Conservation (phyloP, 208 protist species). For the Strigomonas culicis region DNA sequence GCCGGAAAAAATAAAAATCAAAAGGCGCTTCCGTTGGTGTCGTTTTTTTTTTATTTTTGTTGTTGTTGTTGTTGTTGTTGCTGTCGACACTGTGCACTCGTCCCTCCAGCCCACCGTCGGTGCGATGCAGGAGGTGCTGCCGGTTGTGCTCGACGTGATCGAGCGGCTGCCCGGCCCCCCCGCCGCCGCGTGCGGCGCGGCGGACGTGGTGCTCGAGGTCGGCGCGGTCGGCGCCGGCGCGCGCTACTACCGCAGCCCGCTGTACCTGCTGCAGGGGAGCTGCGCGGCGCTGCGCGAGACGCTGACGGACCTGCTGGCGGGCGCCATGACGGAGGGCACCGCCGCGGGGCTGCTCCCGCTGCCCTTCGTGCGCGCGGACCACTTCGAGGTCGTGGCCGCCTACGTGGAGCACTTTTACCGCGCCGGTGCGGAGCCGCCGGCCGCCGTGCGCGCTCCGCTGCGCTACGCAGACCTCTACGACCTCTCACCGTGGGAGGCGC, state of each 20-base stretch:
- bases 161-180: background rate
- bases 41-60: too few relatives aligned
- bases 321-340: background rate
- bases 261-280: slow-evolving; percentile 31
- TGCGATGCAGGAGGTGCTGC: too few relatives aligned
- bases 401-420: slow-evolving; percentile 76
- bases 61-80: too few relatives aligned
- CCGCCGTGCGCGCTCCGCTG: background rate
- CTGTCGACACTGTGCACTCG: too few relatives aligned
- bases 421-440: background rate
- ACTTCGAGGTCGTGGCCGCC: slow-evolving; percentile 52
- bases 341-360: slow-evolving; percentile 22
- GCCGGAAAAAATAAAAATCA: too few relatives aligned
- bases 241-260: slow-evolving; percentile 29
- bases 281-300: slow-evolving; percentile 34
- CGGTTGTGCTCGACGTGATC: background rate
- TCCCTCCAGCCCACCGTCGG: too few relatives aligned
- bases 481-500: slow-evolving; percentile 52
- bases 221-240: background rate
- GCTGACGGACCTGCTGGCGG: slow-evolving; percentile 24
- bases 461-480: slow-evolving; percentile 41
- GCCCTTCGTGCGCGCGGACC: slow-evolving; percentile 21
- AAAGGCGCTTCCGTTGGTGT: too few relatives aligned
- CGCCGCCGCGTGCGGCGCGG: background rate
- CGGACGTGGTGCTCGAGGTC: background rate